A percentile compares a stretch with the other conserved stretches of the same genome.
Conservation (phyloP, 2,329 filamentous ascomycete species). For the Dichotomopilus funicola region DNA sequence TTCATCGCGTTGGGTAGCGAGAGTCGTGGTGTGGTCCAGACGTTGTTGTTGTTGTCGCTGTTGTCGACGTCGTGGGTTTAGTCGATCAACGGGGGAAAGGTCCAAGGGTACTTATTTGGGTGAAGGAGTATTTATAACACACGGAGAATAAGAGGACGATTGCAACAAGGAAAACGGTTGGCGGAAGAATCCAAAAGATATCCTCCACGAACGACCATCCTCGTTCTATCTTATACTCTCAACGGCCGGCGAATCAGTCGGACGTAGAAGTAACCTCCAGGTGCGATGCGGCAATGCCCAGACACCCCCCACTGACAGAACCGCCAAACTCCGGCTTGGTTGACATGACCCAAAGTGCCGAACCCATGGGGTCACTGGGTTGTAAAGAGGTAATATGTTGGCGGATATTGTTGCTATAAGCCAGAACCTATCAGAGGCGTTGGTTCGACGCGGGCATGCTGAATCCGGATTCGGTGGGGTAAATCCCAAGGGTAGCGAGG, state of each 20-base stretch:
- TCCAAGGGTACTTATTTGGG: too few species aligned
- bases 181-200: too few species aligned
- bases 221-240: too few species aligned
- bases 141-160: too few species aligned
- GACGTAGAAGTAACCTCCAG: too few species aligned
- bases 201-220: too few species aligned
- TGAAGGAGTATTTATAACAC: too few species aligned
- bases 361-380: conserved; percentile 4
- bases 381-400: conserved; percentile 12
- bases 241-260: too few species aligned
- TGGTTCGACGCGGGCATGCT: not conserved
- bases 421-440: conserved; percentile 7
- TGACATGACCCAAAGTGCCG: conserved; percentile 8
- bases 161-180: too few species aligned
- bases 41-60: not conserved
- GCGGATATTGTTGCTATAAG: conserved; percentile 10
- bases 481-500: conserved; percentile 13
- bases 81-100: not conserved
- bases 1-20: conserved; percentile 21
- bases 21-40: not conserved
- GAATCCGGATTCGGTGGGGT: conserved; percentile 11
- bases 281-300: too few species aligned
- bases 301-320: not conserved
- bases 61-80: not conserved
- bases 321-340: conserved; percentile 11